These are phyloP conservation scores for Coemansia sp. DNA, from an alignment of 192 early-diverging fungal species.

Conservation along the genomic window DNA sequence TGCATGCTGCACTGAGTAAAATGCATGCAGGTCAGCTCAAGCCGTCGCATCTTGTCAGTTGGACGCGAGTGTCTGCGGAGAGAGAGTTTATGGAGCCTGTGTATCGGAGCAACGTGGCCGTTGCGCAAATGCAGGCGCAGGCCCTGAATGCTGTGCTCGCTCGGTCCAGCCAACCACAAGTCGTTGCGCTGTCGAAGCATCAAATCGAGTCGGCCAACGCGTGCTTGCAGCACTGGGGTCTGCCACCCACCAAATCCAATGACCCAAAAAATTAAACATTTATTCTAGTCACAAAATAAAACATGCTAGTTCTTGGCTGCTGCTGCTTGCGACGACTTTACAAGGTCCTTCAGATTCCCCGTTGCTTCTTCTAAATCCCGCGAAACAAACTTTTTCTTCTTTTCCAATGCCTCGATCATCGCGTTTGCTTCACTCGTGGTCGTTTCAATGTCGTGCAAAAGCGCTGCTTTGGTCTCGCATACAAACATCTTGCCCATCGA, in stretches of 20 bases:
- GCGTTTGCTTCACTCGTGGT: constrained; percentile 9
- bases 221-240: constrained; percentile 22
- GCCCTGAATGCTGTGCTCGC: constrained; percentile 11
- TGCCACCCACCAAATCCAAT: constrained; percentile 5
- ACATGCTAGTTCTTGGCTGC: background rate
- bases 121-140: constrained; percentile 14
- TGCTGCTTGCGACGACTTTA: constrained; percentile 18
- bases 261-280: background rate
- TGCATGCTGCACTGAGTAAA: constrained; percentile 22
- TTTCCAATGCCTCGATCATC: constrained; percentile 35
- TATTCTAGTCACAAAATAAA: background rate
- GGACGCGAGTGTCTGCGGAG: constrained; percentile 31
- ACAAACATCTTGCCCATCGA: constrained; percentile 56
- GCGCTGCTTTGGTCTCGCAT: constrained; percentile 28
- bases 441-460: constrained; percentile 38
- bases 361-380: constrained; percentile 42
- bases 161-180: background rate
- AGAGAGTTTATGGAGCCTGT: constrained; percentile 28
- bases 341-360: constrained; percentile 36
- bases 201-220: constrained; percentile 23
- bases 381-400: constrained; percentile 54
- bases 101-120: constrained; percentile 10
- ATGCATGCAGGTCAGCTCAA: constrained; percentile 25
- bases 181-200: background rate
- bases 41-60: constrained; percentile 39